Evolutionary conservation across 768 basidiomycete species (phyloP).

Genomic region (Boletus fagicola): DNA sequence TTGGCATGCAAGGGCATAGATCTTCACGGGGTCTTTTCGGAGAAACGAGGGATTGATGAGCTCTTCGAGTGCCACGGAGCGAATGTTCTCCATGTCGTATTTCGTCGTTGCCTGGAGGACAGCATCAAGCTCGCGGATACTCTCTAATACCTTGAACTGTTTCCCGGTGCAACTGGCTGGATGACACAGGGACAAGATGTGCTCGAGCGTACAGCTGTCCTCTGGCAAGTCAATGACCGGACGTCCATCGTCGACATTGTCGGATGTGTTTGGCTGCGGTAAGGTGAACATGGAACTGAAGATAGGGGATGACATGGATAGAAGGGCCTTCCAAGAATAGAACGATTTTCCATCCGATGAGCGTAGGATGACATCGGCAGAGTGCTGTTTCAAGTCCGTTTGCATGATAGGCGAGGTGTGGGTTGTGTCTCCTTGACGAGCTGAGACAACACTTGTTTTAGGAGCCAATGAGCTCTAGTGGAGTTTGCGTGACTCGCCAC

Average conservation of each 20-base stretch:
- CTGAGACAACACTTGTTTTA: not conserved
- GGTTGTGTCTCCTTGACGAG: not conserved
- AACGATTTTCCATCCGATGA: constrained; percentile 10
- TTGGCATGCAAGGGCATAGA: constrained; percentile 17
- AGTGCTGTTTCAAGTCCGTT: not conserved
- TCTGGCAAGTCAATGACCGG: constrained; percentile 13
- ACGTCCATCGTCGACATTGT: not conserved
- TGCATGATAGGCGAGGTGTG: constrained; percentile 11
- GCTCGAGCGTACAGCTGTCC: constrained; percentile 4
- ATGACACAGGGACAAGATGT: constrained; percentile 12
- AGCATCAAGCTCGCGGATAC: constrained; percentile 1
- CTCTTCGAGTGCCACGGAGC: not conserved
- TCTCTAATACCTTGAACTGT: not conserved
- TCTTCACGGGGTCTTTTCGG: not conserved
- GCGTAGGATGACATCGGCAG: constrained; percentile 16
- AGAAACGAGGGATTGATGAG: constrained; percentile 4
- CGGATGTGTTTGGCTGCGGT: not conserved
- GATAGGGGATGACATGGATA: constrained; percentile 12
- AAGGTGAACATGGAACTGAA: constrained; percentile 18
- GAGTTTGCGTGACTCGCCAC: too few species aligned
- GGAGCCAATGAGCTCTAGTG: not conserved
- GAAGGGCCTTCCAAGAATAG: constrained; percentile 6
- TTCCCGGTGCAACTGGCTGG: not conserved
- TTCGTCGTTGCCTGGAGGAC: constrained; percentile 14
- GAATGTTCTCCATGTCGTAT: constrained; percentile 16